Evolutionary conservation across 2,329 filamentous ascomycete genomes (phyloP).

Genomic region (Neoascochyta sp.): DNA sequence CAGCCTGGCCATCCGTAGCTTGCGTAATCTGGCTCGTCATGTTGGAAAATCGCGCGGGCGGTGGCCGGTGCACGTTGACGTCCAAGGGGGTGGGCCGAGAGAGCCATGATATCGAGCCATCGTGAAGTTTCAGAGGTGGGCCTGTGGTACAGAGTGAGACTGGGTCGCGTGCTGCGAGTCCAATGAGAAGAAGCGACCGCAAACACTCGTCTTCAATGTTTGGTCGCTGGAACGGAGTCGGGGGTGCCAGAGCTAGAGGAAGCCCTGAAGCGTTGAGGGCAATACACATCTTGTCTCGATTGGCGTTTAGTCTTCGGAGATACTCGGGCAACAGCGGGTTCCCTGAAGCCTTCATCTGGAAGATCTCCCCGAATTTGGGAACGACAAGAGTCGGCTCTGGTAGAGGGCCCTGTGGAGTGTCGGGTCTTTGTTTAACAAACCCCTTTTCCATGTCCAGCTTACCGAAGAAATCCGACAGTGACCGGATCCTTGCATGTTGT

Average conservation of each 20-base stretch:
- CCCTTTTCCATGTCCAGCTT: slow-evolving; percentile 2
- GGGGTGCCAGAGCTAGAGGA: slow-evolving; percentile 36
- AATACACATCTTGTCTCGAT: slow-evolving; percentile 44
- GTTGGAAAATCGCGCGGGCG: slow-evolving; percentile 12
- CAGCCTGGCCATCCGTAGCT: slow-evolving; percentile 32
- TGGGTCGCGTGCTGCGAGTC: slow-evolving; percentile 41
- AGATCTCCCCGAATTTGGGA: slow-evolving; percentile 35
- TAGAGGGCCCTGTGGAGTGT: slow-evolving; percentile 10
- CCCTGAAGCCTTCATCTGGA: slow-evolving; percentile 42
- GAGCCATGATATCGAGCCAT: slow-evolving; percentile 34
- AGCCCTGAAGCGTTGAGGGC: slow-evolving; percentile 41
- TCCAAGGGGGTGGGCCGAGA: slow-evolving; percentile 28
- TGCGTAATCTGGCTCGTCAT: slow-evolving; percentile 19
- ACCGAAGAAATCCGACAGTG: slow-evolving; percentile 21
- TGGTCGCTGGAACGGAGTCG: slow-evolving; percentile 26
- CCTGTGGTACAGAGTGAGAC: slow-evolving; percentile 40
- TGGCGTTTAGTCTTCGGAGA: slow-evolving; percentile 40
- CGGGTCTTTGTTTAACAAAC: slow-evolving; percentile 12
- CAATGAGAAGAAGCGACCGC: slow-evolving; percentile 40
- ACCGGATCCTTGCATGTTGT: slow-evolving; percentile 15
- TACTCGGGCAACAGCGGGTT: slow-evolving; percentile 41
- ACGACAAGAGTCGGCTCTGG: slow-evolving; percentile 11
- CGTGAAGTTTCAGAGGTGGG: slow-evolving; percentile 29
- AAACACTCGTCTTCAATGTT: slow-evolving; percentile 41
- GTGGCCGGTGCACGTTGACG: slow-evolving; percentile 6